A percentile compares a stretch with the other conserved stretches of the same genome.
These are phyloP conservation scores for Ceratobasidium sp. DNA, from an alignment of 1,284 basidiomycete genomes.

Conservation along the genomic window DNA sequence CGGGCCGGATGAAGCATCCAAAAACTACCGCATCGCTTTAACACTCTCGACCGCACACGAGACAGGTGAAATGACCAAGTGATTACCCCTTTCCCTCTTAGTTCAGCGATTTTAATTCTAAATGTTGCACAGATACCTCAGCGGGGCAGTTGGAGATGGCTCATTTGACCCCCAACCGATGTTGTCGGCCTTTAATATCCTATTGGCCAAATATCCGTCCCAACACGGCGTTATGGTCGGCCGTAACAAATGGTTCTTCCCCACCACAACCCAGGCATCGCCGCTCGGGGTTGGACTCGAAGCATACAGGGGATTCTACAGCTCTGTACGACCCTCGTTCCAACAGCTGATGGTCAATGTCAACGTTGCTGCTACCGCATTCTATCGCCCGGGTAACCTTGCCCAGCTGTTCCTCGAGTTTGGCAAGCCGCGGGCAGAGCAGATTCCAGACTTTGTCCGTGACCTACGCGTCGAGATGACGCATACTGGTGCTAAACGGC, in stretches of 20 bases:
- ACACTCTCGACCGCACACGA: constrained; percentile 70
- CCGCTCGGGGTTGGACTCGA: constrained; percentile 62
- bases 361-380: constrained; percentile 81
- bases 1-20: constrained; percentile 61
- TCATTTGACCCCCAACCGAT: constrained; percentile 75
- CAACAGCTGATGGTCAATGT: constrained; percentile 83
- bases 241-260: constrained; percentile 79
- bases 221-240: constrained; percentile 77
- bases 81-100: constrained; percentile 53
- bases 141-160: constrained; percentile 66
- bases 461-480: constrained; percentile 69
- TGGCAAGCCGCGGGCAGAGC: constrained; percentile 63
- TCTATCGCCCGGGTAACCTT: constrained; percentile 74
- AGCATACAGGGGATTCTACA: constrained; percentile 79
- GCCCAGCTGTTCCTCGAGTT: constrained; percentile 70
- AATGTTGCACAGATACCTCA: constrained; percentile 64
- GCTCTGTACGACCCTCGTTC: constrained; percentile 77
- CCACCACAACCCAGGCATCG: constrained; percentile 63
- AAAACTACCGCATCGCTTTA: constrained; percentile 73
- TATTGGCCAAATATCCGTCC: constrained; percentile 72
- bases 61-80: constrained; percentile 69
- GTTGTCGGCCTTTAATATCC: constrained; percentile 77
- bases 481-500: constrained; percentile 62
- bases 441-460: constrained; percentile 65
- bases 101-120: constrained; percentile 46